Base-by-base conservation (phyloP, 176 grass and related monocot genomes). In the Oryza rufipogon region DNA sequence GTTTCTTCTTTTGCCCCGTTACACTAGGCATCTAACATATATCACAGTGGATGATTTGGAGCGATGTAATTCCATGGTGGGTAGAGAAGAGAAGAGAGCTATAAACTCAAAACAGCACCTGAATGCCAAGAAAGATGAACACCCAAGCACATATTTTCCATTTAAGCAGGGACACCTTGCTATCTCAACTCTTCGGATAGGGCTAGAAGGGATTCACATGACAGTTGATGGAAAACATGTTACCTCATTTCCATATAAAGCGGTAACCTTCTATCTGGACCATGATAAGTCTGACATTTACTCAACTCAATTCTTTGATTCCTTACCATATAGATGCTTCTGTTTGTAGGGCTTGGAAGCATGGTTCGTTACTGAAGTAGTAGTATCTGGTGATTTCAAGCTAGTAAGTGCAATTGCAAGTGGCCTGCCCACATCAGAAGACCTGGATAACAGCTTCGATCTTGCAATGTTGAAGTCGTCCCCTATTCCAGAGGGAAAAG, bases 91-190 rank as follows among this genome's bases (percentile, higher is more conserved):
- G 16, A 90, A 85, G 73, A 77, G 80, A 23, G 42, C 76, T 81
- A 71, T 69, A 14, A 51, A 71, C 66, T 85, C 87, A 58, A 74
- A 88, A 72, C 77, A 4, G 11, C 64, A 82, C 63, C 19, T 61
- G 33, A 81, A 79, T 78, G 44, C 73, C 42, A 91, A 82, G 74
- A 69, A 86, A 81, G 54, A 66, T 67, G 85, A 49, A 51, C 69
- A 91, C 38, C 68, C 71, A 77, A 82, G 44, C 85, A 92, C 36
- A 70, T 82, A 85, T 81, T 98, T 98, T 83, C 93, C 93, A 39
- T 98, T 93, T 78, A 98, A 89, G 69, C 87, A 90, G 89, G 96
- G 96, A 52, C 90, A 90, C 77, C 96, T 95, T 88, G 89, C 89
- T 38, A 98, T 98, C 68, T 58, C 87, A 81, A 93, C 86, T 48